These are phyloP conservation scores for Guyanaporus albipodus DNA, from an alignment of 768 basidiomycete genomes.

Conservation along the genomic window DNA sequence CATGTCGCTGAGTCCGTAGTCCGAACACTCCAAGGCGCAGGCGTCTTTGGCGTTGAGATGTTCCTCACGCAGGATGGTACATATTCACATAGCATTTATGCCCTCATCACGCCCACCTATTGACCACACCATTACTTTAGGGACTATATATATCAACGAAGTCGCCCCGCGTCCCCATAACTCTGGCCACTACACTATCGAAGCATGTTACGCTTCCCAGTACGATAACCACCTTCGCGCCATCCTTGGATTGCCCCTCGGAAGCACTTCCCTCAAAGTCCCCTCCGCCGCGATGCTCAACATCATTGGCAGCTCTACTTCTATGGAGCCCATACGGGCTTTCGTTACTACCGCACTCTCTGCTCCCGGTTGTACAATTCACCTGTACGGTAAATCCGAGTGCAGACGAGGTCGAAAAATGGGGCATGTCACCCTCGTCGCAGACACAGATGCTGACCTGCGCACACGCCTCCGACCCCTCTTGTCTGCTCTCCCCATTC, in stretches of 20 bases:
- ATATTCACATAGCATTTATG: neutral
- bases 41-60: constrained; percentile 98
- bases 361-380: constrained; percentile 73
- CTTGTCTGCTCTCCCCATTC: constrained; percentile 55
- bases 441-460: constrained; percentile 72
- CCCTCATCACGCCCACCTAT: neutral
- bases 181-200: constrained; percentile 98
- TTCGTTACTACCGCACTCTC: constrained; percentile 59
- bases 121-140: constrained; percentile 36
- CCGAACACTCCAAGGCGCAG: constrained; percentile 76
- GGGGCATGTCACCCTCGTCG: constrained; percentile 94
- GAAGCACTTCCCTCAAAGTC: constrained; percentile 83
- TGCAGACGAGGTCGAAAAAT: constrained; percentile 92
- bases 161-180: constrained; percentile 98
- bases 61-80: constrained; percentile 86
- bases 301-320: constrained; percentile 78
- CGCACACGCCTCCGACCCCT: constrained; percentile 67
- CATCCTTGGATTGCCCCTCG: constrained; percentile 85
- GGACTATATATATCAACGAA: constrained; percentile 83
- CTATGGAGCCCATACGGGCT: constrained; percentile 53
- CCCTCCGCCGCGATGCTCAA: constrained; percentile 92
- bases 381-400: constrained; percentile 93
- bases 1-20: constrained; percentile 78
- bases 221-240: constrained; percentile 97
- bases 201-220: constrained; percentile 94